Evolutionary conservation across 1,284 basidiomycete species (phyloP), one percentile per base, ranked within the genome.

Genomic region (Thecaphora thlaspeos): DNA sequence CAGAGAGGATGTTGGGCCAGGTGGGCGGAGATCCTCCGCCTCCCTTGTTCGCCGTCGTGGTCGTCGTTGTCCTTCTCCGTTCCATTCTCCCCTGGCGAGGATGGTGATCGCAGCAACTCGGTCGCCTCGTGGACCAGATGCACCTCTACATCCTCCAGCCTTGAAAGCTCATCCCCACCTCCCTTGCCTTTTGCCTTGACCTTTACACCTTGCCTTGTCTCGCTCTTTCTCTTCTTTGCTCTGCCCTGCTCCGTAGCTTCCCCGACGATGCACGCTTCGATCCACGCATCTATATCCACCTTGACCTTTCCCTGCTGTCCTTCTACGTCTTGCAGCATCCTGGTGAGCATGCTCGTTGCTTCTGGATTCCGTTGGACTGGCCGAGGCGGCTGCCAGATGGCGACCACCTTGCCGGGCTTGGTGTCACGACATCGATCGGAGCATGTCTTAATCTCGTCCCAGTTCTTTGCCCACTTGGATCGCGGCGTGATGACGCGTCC

Each of bases 401-500:
- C 51, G 10, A 49, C 37, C 0, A 65, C 15, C n/a, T 41, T 55
- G 9, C 55, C 63, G 0, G 59, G 58, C 1, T 57, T 21, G 0
- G 51, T 57, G 1, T 39, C 28, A 0, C 52, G 40, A 40, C 69
- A 71, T 1, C 61, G 37, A 44, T 63, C 61, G 8, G 64, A 68
- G 41, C 69, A 71, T 19, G 52, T 55, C 51, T 61, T 62, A 51
- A 71, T 71, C 9, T 38, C 46, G 12, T 23, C 30, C 69, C 69
- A 71, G 41, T 70, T 52, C 23, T 55, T 55, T 4, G 57, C 52
- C 69, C 69, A 71, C 21, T 70, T 71, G 14, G 63, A 56, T 10
- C 69, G 46, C n/a, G 69, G 68, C 4, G 69, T 71, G 41, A 71
- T 70, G 24, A 64, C 46, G 15, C 69, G n/a, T 12, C 56, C 68